These are phyloP conservation scores for Rhodotorula graminis DNA, from an alignment of 768 basidiomycete genomes.

Conservation along the genomic window DNA sequence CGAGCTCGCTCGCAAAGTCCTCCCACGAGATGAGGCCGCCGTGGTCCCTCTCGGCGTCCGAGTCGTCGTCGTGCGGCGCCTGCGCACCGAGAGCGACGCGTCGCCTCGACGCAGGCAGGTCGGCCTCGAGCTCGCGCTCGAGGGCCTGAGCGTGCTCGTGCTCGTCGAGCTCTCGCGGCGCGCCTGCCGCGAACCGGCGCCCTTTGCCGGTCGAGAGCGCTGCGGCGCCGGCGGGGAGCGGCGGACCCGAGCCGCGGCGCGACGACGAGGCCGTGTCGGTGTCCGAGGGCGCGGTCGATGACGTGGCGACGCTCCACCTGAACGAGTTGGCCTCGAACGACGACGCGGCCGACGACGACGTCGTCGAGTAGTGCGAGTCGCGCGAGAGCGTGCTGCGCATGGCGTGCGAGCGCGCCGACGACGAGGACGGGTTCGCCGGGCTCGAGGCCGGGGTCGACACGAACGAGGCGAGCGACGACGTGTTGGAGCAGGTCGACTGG, in stretches of 20 bases:
- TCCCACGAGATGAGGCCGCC: constrained; percentile 25
- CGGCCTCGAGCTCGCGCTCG: background rate
- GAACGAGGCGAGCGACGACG: background rate
- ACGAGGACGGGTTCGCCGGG: background rate
- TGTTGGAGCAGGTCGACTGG: constrained; percentile 18
- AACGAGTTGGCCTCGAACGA: constrained; percentile 17
- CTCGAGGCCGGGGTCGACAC: no score
- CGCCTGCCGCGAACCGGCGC: background rate
- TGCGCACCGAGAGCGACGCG: no score
- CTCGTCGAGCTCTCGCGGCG: background rate
- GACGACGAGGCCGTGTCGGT: background rate
- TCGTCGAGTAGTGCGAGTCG: constrained; percentile 3
- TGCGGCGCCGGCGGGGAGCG: background rate
- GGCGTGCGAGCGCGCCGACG: background rate
- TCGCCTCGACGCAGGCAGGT: background rate
- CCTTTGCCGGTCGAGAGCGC: background rate
- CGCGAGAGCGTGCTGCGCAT: background rate
- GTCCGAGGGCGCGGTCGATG: constrained; percentile 28
- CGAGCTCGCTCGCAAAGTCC: constrained; percentile 30
- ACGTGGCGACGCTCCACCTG: constrained; percentile 35
- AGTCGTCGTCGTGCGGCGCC: background rate
- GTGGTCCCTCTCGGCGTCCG: background rate
- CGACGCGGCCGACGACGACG: constrained; percentile 8
- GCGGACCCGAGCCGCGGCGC: constrained; percentile 11
- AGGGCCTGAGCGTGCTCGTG: no score